phyloP scores from a whole-genome alignment of 768 basidiomycete species.

The Lactarius pseudohatsudake region DNA sequence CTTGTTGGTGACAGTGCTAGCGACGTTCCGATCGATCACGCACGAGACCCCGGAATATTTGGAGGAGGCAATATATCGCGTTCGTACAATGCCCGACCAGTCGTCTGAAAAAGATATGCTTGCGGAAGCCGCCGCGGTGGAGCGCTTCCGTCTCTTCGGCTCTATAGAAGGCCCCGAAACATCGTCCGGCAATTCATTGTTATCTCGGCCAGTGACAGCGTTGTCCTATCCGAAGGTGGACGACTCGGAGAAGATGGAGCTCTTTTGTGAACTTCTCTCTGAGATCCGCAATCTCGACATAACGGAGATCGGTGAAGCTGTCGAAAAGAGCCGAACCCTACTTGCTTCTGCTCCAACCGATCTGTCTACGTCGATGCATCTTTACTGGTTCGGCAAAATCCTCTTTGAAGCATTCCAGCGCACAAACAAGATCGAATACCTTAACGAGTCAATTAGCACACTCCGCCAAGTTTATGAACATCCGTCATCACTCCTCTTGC shows the following conservation, averaged over 20 bases:
- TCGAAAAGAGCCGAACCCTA: not conserved
- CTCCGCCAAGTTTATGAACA: not conserved
- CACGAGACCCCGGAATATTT: not conserved
- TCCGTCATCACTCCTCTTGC: not conserved
- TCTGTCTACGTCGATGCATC: too few species aligned
- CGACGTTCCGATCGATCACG: not conserved
- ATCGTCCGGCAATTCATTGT: not conserved
- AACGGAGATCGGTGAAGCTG: not conserved
- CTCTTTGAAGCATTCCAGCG: not conserved
- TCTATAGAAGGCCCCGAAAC: not conserved
- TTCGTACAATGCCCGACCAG: not conserved
- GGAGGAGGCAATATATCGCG: not conserved
- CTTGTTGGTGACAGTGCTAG: not conserved
- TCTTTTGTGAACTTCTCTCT: accelerated
- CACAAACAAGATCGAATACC: not conserved
- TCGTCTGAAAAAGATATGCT: not conserved
- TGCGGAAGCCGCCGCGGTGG: accelerated
- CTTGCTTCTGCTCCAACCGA: not conserved
- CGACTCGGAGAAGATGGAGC: not conserved
- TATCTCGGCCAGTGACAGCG: not conserved
- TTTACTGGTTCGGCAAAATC: not conserved
- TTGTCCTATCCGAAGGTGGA: too few species aligned
- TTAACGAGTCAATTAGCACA: not conserved
- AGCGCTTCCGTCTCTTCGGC: too few species aligned
- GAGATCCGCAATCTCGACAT: not conserved